Evolutionary conservation across 1,284 basidiomycete genomes (phyloP), one percentile per base, ranked within the genome.

Genomic region (Flammula alnicola): DNA sequence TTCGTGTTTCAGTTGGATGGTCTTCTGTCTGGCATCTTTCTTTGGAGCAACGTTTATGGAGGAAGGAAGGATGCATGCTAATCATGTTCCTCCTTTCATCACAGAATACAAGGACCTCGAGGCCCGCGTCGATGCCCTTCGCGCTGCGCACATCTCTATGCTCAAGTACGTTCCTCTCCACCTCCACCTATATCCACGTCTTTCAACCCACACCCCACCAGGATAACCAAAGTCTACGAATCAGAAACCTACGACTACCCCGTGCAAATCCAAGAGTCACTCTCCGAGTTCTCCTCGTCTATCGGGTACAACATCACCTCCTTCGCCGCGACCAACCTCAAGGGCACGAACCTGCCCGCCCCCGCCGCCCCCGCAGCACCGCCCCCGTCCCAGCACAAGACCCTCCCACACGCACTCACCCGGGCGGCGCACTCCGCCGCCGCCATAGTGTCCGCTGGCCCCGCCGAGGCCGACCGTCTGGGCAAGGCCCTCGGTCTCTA

Each of bases 81-180:
- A n/a, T n/a, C n/a, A n/a, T n/a, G n/a, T n/a, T n/a, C n/a, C n/a
- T n/a, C n/a, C 33, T 22, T 17, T 8, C 20, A 32, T 30, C 26
- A 38, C 46, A 91, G 95, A 99, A 70, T 99, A 99, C 82, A 95
- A 88, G 69, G 91, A 95, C 64, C 85, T 99, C 60, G 96, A 99
- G 73, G 78, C 87, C 39, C 87, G 95, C 48, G 96, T 99, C 31
- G 97, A 99, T 72, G 93, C 93, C 27, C 83, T 99, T 45, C 86
- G 88, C 62, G 75, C 79, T 47, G 86, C 91, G 1, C 95, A 98
- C 69, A 68, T 87, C 50, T 72, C 81, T 19, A 62, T 99, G 37
- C 80, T 97, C 69, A 97, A 90, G 86, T 89, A 59, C 52, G 80
- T 64, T 19, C 14, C 16, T 25, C 9, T 23, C 22, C 33, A 12